phyloP scores from a whole-genome alignment of 352 stramenopile species.

The Phytophthora cryptogea region DNA sequence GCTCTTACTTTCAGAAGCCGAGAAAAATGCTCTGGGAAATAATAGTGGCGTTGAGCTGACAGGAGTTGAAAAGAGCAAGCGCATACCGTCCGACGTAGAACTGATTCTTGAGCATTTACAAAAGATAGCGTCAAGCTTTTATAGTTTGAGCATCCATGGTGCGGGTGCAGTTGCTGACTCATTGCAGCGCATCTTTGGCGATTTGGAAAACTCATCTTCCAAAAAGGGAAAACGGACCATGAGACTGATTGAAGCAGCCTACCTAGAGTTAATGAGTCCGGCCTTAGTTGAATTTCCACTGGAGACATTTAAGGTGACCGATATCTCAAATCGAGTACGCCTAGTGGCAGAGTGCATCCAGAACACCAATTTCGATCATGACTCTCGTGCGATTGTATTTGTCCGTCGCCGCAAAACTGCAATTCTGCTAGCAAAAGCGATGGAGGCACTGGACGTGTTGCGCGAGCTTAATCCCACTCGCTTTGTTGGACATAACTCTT shows the following conservation, averaged over 20 bases:
- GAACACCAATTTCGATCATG: conserved; percentile 47
- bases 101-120: conserved; percentile 52
- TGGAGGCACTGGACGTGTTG: conserved; percentile 61
- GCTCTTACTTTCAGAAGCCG: conserved; percentile 21
- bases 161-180: conserved; percentile 40
- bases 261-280: conserved; percentile 37
- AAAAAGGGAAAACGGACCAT: conserved; percentile 36
- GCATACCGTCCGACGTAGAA: conserved; percentile 35
- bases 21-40: conserved; percentile 16
- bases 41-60: conserved; percentile 13
- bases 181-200: conserved; percentile 40
- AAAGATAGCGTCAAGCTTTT: conserved; percentile 55
- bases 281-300: conserved; percentile 35
- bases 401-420: conserved; percentile 71
- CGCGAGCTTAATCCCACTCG: conserved; percentile 65
- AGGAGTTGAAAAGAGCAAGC: conserved; percentile 28
- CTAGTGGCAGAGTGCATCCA: conserved; percentile 53
- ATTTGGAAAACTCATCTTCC: conserved; percentile 25
- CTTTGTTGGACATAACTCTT: conserved; percentile 84
- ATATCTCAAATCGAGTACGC: conserved; percentile 64
- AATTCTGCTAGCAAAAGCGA: conserved; percentile 63
- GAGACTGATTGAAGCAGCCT: conserved; percentile 35
- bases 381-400: conserved; percentile 82
- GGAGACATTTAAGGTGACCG: conserved; percentile 25
- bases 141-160: conserved; percentile 54